These are phyloP conservation scores for Colletotrichum endophyticum DNA, from an alignment of 2,329 filamentous ascomycete species.

Conservation along the genomic window DNA sequence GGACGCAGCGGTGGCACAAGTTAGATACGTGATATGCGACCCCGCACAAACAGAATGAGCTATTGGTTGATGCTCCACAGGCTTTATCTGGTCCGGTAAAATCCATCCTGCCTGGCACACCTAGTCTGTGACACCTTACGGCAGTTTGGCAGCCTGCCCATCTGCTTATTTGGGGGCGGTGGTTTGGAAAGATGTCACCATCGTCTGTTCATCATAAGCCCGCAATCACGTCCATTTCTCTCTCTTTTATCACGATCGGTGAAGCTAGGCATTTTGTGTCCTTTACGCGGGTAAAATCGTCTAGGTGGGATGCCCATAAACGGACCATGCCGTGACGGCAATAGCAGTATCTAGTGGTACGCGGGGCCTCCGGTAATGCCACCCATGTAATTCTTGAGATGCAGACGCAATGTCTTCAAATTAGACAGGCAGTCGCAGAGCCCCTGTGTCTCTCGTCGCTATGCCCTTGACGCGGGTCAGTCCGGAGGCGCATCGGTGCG, in stretches of 20 bases:
- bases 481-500: too few relatives aligned
- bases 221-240: background rate
- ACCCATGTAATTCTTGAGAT: background rate
- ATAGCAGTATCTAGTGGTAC: too few relatives aligned
- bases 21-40: background rate
- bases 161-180: background rate
- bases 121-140: background rate
- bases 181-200: background rate
- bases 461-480: too few relatives aligned
- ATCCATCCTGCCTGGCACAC: background rate
- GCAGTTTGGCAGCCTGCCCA: background rate
- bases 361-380: too few relatives aligned
- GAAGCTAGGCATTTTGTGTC: too few relatives aligned
- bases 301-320: too few relatives aligned
- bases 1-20: background rate
- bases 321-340: too few relatives aligned
- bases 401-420: too few relatives aligned
- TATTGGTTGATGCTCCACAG: background rate
- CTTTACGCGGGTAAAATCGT: too few relatives aligned
- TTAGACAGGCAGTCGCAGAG: too few relatives aligned
- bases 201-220: background rate
- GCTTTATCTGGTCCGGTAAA: background rate
- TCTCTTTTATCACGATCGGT: too few relatives aligned
- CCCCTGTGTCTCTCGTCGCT: accelerated
- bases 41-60: background rate